Evolutionary conservation across 352 stramenopile species (phyloP).

Genomic region (Globisporangium radiosum): DNA sequence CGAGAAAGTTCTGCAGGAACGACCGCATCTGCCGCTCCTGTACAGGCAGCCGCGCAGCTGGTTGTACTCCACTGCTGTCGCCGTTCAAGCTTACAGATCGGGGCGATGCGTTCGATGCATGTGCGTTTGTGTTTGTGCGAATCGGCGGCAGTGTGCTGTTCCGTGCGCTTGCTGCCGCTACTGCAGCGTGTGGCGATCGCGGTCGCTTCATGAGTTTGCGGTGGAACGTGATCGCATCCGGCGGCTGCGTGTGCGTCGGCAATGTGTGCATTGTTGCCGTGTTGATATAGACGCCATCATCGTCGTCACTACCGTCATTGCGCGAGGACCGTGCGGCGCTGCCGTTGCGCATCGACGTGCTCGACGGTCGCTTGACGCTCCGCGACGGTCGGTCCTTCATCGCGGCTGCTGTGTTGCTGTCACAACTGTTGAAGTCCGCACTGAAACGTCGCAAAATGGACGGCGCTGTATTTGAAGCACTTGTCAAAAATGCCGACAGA

Average conservation of each 20-base stretch:
- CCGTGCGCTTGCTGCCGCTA: neutral
- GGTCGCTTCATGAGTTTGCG: conserved; percentile 32
- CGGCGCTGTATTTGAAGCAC: too few species aligned
- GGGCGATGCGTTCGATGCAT: neutral
- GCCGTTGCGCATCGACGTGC: neutral
- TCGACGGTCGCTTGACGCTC: neutral
- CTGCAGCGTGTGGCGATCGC: conserved; percentile 7
- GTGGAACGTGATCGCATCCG: neutral
- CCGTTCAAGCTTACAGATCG: neutral
- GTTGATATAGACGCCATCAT: neutral
- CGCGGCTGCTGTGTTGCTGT: neutral
- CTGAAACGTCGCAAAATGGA: too few species aligned
- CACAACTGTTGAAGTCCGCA: too few species aligned
- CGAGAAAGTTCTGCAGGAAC: conserved; percentile 89
- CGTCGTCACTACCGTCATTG: neutral
- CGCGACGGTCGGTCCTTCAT: conserved; percentile 1
- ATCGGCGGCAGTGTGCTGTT: conserved; percentile 19
- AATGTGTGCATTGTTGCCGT: neutral
- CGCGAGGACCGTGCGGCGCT: conserved; percentile 1
- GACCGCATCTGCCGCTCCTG: conserved; percentile 81
- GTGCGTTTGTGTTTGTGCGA: neutral
- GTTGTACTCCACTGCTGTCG: neutral
- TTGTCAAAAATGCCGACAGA: too few species aligned
- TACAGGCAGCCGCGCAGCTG: neutral
- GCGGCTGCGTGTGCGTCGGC: neutral